Conservation (phyloP, 805 yeast species). For the Wickerhamomyces kurtzmanii region DNA sequence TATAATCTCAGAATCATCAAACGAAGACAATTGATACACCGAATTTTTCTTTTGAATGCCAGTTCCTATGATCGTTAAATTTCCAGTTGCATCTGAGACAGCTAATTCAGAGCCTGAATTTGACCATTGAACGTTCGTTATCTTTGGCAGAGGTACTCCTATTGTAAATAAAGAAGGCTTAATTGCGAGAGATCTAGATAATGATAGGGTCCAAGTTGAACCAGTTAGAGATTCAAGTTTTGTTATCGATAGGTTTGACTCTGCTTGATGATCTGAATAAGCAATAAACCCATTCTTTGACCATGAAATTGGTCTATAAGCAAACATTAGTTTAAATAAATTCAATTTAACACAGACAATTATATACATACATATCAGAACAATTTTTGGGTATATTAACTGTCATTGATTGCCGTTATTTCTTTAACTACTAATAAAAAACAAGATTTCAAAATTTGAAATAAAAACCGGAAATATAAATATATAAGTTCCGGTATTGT, state of each 20-base stretch:
- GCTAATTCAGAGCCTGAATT: conserved; percentile 76
- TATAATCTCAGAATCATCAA: conserved; percentile 16
- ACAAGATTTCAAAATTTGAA: no score
- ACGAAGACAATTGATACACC: conserved; percentile 14
- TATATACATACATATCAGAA: no score
- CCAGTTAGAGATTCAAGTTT: conserved; percentile 73
- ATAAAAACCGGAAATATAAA: no score
- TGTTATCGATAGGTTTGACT: conserved; percentile 42
- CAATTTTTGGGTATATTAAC: no score
- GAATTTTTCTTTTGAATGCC: conserved; percentile 32
- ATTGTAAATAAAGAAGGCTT: conserved; percentile 14
- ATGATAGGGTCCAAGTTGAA: conserved; percentile 55
- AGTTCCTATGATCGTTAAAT: conserved; percentile 43
- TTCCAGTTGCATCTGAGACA: conserved; percentile 63
- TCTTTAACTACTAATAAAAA: no score
- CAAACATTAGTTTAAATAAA: no score
- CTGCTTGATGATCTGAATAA: conserved; percentile 34
- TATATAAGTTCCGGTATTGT: no score
- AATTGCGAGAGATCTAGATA: conserved; percentile 13
- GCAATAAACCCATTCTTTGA: conserved; percentile 81
- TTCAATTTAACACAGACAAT: no score
- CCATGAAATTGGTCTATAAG: conserved; percentile 47
- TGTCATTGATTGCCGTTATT: no score
- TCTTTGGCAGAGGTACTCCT: conserved; percentile 16
- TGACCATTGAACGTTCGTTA: conserved; percentile 59